These are phyloP conservation scores for Hypholoma fasciculare DNA, from an alignment of 768 basidiomycete species.

Conservation along the genomic window DNA sequence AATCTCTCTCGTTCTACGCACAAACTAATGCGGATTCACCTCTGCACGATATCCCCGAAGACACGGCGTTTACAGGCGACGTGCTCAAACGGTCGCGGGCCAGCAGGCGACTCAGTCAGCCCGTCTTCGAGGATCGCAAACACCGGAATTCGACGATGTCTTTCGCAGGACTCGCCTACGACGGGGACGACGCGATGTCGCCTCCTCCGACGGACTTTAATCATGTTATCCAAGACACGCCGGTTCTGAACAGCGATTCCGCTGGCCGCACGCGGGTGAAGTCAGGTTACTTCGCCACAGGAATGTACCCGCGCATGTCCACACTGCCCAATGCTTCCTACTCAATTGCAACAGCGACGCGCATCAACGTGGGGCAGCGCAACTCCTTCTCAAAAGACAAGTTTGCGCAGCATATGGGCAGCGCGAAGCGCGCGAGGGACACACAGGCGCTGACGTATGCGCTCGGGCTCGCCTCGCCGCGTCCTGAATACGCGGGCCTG, in stretches of 20 bases:
- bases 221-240: slow-evolving; percentile 23
- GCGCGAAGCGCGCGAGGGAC: slow-evolving; percentile 43
- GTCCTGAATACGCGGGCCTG: slow-evolving; percentile 28
- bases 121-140: slow-evolving; percentile 20
- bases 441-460: slow-evolving; percentile 35
- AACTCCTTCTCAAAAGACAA: slow-evolving; percentile 23
- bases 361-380: slow-evolving; percentile 28
- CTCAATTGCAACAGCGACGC: slow-evolving; percentile 35
- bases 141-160: slow-evolving; percentile 28
- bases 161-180: slow-evolving; percentile 47
- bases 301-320: slow-evolving; percentile 56
- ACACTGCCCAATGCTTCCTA: slow-evolving; percentile 35
- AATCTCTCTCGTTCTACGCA: slow-evolving; percentile 51
- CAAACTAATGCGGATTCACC: slow-evolving; percentile 34
- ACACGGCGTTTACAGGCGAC: slow-evolving; percentile 38
- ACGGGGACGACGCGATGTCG: slow-evolving; percentile 50
- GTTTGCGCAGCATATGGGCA: slow-evolving; percentile 35
- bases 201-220: slow-evolving; percentile 30
- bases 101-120: slow-evolving; percentile 24
- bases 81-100: slow-evolving; percentile 36
- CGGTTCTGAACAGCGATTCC: slow-evolving; percentile 24
- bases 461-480: slow-evolving; percentile 39
- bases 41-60: slow-evolving; percentile 27
- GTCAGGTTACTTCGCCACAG: slow-evolving; percentile 63
- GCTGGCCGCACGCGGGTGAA: slow-evolving; percentile 69